Conservation (phyloP, 352 stramenopile genomes). For the Aphanomyces euteiches region DNA sequence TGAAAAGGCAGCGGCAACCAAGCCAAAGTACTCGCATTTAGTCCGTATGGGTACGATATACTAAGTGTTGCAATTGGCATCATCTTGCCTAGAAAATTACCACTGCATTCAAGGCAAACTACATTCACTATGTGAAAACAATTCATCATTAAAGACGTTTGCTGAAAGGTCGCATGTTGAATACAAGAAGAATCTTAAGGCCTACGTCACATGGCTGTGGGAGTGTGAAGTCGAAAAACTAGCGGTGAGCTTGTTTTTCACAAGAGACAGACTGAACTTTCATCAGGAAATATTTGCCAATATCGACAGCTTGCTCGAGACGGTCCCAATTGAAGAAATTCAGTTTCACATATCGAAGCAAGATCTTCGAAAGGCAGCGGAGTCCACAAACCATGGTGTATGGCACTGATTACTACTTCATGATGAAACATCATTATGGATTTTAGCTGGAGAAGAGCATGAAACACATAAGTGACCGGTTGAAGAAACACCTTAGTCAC, state of each 20-base stretch:
- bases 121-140: constrained; percentile 36
- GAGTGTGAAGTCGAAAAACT: constrained; percentile 12
- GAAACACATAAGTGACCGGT: constrained; percentile 19
- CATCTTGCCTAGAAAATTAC: constrained; percentile 54
- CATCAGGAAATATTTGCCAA: constrained; percentile 38
- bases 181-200: constrained; percentile 16
- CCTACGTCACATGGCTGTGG: constrained; percentile 23
- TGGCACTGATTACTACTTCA: background rate
- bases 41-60: constrained; percentile 46
- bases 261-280: too few relatives aligned
- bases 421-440: background rate
- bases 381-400: constrained; percentile 33
- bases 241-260: background rate
- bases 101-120: constrained; percentile 59
- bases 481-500: constrained; percentile 27
- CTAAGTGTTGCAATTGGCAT: background rate
- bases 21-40: constrained; percentile 63
- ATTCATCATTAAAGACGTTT: background rate
- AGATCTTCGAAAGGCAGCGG: constrained; percentile 50
- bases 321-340: constrained; percentile 56
- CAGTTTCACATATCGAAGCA: constrained; percentile 62
- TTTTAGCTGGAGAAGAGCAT: constrained; percentile 23
- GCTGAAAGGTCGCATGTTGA: background rate
- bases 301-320: constrained; percentile 53
- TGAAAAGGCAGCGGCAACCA: constrained; percentile 57